A percentile compares a stretch with the other conserved stretches of the same genome.
phyloP scores from a whole-genome alignment of 257 asterid species.

The Forsythia suspensa region DNA sequence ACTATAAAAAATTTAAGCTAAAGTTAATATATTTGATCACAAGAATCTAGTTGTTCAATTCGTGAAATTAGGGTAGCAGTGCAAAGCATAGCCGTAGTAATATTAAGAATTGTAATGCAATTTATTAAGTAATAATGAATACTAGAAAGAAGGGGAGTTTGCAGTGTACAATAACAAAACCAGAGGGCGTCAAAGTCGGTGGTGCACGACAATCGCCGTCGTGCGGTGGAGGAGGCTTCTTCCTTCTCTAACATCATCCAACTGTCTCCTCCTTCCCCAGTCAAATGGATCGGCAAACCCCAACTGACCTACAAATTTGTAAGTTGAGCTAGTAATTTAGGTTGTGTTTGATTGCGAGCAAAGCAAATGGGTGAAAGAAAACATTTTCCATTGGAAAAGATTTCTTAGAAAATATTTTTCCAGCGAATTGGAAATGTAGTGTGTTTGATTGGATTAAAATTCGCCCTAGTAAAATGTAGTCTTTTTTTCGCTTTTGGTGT shows the following conservation, averaged over 20 bases:
- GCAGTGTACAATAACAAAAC: constrained; percentile 79
- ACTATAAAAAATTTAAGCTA: neutral
- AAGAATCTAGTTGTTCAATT: neutral
- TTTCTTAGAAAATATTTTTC: too few species aligned
- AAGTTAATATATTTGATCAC: neutral
- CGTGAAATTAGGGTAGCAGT: neutral
- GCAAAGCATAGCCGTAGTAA: neutral
- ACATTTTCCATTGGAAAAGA: too few species aligned
- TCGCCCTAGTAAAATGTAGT: too few species aligned
- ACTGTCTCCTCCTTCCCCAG: constrained; percentile 18
- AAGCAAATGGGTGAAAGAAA: too few species aligned
- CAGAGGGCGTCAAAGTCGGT: constrained; percentile 73
- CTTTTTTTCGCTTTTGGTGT: too few species aligned
- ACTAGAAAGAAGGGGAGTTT: neutral
- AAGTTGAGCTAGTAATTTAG: too few species aligned
- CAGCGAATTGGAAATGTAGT: too few species aligned
- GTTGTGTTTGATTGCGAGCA: too few species aligned
- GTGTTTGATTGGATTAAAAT: too few species aligned
- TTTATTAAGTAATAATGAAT: neutral
- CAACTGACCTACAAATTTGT: too few species aligned
- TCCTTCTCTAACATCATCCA: constrained; percentile 41
- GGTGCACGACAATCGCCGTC: constrained; percentile 53
- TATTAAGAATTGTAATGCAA: neutral
- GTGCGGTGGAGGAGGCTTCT: constrained; percentile 33
- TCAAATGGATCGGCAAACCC: neutral